A percentile compares a stretch with the other conserved stretches of the same genome.
These are phyloP conservation scores for Daldinia sp. DNA, from an alignment of 2,329 filamentous ascomycete species.

Conservation along the genomic window DNA sequence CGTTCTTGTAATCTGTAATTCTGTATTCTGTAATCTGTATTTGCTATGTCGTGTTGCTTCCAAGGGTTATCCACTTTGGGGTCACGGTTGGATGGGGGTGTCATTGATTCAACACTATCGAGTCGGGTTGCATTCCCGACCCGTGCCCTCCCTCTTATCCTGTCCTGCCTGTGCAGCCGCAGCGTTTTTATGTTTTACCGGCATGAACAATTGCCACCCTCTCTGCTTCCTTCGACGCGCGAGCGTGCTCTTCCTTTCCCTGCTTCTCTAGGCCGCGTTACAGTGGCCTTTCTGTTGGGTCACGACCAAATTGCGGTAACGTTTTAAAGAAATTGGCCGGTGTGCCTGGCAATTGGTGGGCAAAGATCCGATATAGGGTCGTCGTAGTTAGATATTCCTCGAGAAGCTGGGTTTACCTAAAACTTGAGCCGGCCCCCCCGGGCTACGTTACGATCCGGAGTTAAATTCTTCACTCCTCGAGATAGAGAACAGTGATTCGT, in stretches of 20 bases:
- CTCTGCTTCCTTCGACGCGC: constrained; percentile 19
- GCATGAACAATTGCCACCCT: constrained; percentile 44
- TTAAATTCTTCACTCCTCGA: constrained; percentile 29
- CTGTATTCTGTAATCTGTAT: no score
- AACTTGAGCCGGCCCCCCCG: constrained; percentile 32
- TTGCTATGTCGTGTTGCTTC: constrained; percentile 36
- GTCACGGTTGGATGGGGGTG: constrained; percentile 34
- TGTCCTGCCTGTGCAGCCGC: constrained; percentile 42
- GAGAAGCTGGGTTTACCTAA: constrained; percentile 29
- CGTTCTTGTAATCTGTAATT: constrained; percentile 35
- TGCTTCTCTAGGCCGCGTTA: constrained; percentile 32
- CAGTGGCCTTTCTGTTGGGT: constrained; percentile 39
- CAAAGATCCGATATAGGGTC: constrained; percentile 34
- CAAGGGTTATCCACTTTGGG: constrained; percentile 33
- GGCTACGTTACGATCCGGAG: constrained; percentile 32
- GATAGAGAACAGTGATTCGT: constrained; percentile 25
- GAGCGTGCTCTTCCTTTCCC: constrained; percentile 25
- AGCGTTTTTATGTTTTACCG: constrained; percentile 44
- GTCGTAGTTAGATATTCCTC: constrained; percentile 24
- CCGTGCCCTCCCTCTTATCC: constrained; percentile 38
- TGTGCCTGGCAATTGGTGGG: constrained; percentile 28
- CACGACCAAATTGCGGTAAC: constrained; percentile 33
- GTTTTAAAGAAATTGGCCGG: constrained; percentile 37
- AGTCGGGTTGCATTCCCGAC: constrained; percentile 44
- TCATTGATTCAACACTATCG: constrained; percentile 35